Evolutionary conservation across 768 basidiomycete species (phyloP), one percentile per base, ranked within the genome.

Genomic region (Calocera viscosa): DNA sequence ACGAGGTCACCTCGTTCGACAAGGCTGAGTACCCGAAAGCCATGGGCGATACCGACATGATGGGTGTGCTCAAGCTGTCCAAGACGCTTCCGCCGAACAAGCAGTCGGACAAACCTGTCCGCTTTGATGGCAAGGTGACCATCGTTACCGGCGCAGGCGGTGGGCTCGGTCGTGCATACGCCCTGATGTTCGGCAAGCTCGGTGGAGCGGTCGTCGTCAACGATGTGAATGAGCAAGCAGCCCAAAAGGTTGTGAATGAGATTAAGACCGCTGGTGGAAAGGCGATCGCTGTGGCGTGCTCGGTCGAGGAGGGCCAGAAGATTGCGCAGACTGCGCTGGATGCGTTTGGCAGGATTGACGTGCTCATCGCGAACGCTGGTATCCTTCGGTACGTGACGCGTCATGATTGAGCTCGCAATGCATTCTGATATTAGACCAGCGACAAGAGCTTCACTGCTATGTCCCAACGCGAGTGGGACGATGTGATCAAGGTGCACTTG

Each of bases 141-240:
- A 86, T 99, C 72, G 83, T 98, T 71, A 98, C 96, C 1, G 96
- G 95, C 40, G 91, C 94, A 7, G 95, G 95, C 43, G 91, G 89
- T 30, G 96, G 95, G 65, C 85, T 99, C 33, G 96, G 96, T 19
- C 86, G 96, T 32, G 84, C 85, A 1, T 96, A 98, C 73, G 90
- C 96, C 0, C 81, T 88, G 47, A 90, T 97, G 90, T 98, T 89
- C 73, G 90, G 83, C 28, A 86, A 83, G 65, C 85, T 94, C 10
- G 95, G 96, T n/a, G 95, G 93, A 11, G 96, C 96, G 72, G 90
- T 99, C 34, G 90, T 98, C 49, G 85, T 98, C 47, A 99, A 98
- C 74, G 96, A 99, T 72, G 87, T 97, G 60, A 92, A 82, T 74
- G 88, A 87, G 73, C 90, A 93, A 71, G 87, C 83, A 1, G 94